Conservation (phyloP, 768 basidiomycete genomes). For the Lactarius vividus region DNA sequence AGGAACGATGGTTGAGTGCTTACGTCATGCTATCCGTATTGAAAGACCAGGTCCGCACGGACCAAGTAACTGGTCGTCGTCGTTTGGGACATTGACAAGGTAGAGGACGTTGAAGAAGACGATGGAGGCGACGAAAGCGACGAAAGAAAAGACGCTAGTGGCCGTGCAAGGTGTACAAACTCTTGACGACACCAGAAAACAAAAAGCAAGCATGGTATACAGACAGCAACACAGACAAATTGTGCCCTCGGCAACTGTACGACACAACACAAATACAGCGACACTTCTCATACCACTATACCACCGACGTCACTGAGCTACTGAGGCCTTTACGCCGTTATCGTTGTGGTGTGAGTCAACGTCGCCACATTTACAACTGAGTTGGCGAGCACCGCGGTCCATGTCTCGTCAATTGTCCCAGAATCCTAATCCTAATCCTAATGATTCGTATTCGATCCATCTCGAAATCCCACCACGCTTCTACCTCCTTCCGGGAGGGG, state of each 20-base stretch:
- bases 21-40: conserved; percentile 44
- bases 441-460: conserved; percentile 33
- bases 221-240: conserved; percentile 38
- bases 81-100: conserved; percentile 25
- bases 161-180: conserved; percentile 63
- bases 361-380: conserved; percentile 1
- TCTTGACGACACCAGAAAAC: conserved; percentile 73
- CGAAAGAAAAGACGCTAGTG: conserved; percentile 42
- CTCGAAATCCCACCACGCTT: conserved; percentile 55
- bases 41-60: conserved; percentile 51
- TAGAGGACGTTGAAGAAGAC: conserved; percentile 34
- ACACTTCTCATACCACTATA: neutral
- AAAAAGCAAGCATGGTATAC: conserved; percentile 42
- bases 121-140: conserved; percentile 34
- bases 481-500: conserved; percentile 59
- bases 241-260: conserved; percentile 24
- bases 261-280: neutral
- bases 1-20: conserved; percentile 36
- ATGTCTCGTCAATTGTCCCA: conserved; percentile 24
- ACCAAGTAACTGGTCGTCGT: conserved; percentile 38
- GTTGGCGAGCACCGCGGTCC: neutral
- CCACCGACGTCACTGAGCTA: neutral
- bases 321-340: neutral
- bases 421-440: conserved; percentile 26
- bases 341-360: conserved; percentile 1